These are phyloP conservation scores for Mycothermus thermophilus DNA, from an alignment of 495 filamentous ascomycete genomes.

Conservation along the genomic window DNA sequence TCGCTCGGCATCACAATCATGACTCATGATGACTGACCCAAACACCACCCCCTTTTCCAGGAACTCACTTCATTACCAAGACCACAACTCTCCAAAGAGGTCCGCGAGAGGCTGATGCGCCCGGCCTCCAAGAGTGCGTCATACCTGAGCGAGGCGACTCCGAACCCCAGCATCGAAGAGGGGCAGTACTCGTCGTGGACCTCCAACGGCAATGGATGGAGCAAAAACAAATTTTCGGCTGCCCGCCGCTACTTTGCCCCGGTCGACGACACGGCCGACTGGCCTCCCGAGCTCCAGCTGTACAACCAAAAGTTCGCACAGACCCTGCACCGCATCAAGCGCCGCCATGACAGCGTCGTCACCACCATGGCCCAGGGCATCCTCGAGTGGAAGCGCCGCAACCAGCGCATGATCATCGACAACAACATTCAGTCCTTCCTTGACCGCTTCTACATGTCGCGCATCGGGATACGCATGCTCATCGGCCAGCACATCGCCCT, in stretches of 20 bases:
- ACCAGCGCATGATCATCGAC: slow-evolving; percentile 96
- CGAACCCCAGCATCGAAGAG: slow-evolving; percentile 76
- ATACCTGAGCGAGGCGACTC: slow-evolving; percentile 66
- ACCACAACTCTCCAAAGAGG: slow-evolving; percentile 60
- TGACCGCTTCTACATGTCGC: slow-evolving; percentile 98
- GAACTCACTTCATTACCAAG: slow-evolving; percentile 79
- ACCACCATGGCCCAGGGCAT: slow-evolving; percentile 94
- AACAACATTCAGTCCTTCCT: slow-evolving; percentile 91
- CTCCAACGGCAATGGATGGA: slow-evolving; percentile 33
- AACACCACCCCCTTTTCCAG: slow-evolving; percentile 31
- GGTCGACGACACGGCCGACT: slow-evolving; percentile 74
- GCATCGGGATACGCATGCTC: slow-evolving; percentile 98
- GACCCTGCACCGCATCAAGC: slow-evolving; percentile 80
- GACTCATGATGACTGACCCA: slow-evolving; percentile 12
- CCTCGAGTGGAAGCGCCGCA: slow-evolving; percentile 89
- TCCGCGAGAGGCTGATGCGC: slow-evolving; percentile 63
- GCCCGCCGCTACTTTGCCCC: slow-evolving; percentile 77
- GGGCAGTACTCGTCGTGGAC: slow-evolving; percentile 74
- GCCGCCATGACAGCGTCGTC: slow-evolving; percentile 90
- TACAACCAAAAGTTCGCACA: slow-evolving; percentile 86
- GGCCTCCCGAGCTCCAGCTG: slow-evolving; percentile 87
- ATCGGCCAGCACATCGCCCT: slow-evolving; percentile 97
- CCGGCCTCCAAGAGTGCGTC: slow-evolving; percentile 47
- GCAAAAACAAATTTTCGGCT: slow-evolving; percentile 34
- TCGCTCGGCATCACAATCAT: no score